These are phyloP conservation scores for Saururus chinensis DNA, from an alignment of 164 flowering plant species.

Conservation along the genomic window DNA sequence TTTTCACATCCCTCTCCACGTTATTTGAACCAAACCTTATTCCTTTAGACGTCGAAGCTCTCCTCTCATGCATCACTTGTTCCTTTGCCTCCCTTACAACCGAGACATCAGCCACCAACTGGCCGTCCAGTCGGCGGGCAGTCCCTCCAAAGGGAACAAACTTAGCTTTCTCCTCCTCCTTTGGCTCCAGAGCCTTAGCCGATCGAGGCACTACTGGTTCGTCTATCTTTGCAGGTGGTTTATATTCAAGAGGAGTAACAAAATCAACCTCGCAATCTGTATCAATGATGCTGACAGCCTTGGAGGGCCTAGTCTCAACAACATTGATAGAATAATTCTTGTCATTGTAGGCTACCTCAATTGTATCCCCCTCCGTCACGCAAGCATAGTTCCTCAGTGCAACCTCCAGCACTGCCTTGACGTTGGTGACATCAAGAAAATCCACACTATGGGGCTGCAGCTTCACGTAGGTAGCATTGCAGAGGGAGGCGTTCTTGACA, in stretches of 20 bases:
- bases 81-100: no score
- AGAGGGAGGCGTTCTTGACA: background rate
- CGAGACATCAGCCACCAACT: no score
- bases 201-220: no score
- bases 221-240: constrained; percentile 38
- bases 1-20: no score
- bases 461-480: background rate
- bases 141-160: no score
- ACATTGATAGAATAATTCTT: constrained; percentile 82
- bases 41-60: no score
- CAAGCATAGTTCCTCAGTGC: constrained; percentile 86
- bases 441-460: background rate
- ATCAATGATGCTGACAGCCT: constrained; percentile 79
- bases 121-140: no score
- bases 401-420: background rate
- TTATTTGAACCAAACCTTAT: no score
- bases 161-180: no score
- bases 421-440: background rate
- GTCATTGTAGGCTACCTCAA: constrained; percentile 84
- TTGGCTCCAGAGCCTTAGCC: no score
- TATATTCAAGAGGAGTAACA: constrained; percentile 90
- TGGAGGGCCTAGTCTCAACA: constrained; percentile 72
- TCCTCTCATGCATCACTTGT: no score
- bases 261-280: constrained; percentile 97
- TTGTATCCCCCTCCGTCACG: constrained; percentile 83